These are phyloP conservation scores for Colletotrichum liriopes DNA, from an alignment of 2,329 filamentous ascomycete genomes.

Conservation along the genomic window DNA sequence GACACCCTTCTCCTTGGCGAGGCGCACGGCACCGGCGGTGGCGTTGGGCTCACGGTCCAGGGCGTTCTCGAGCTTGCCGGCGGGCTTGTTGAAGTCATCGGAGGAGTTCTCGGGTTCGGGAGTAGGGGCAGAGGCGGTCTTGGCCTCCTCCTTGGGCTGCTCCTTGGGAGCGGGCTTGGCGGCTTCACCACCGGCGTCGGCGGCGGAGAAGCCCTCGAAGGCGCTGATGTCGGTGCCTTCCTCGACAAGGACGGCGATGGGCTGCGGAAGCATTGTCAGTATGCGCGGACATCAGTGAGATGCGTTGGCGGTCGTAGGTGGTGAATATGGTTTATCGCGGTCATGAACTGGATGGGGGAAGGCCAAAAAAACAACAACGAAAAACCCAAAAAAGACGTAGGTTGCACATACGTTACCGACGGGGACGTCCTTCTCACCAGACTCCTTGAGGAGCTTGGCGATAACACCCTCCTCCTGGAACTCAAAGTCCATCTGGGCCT, in stretches of 20 bases:
- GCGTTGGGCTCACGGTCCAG: slow-evolving; percentile 87
- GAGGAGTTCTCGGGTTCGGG: slow-evolving; percentile 66
- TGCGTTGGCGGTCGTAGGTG: slow-evolving; percentile 16
- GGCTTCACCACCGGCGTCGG: slow-evolving; percentile 90
- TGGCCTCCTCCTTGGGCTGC: slow-evolving; percentile 76
- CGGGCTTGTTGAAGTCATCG: slow-evolving; percentile 72
- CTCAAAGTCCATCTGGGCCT: slow-evolving; percentile 99
- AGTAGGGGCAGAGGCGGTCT: slow-evolving; percentile 70
- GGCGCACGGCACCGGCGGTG: slow-evolving; percentile 80
- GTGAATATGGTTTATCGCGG: slow-evolving; percentile 1
- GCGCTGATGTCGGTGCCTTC: slow-evolving; percentile 89
- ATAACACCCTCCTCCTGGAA: slow-evolving; percentile 98
- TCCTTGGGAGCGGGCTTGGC: slow-evolving; percentile 76
- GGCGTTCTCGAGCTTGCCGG: slow-evolving; percentile 85
- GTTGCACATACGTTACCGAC: slow-evolving; percentile 88
- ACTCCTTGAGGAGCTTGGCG: slow-evolving; percentile 93
- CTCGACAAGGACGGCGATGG: slow-evolving; percentile 95
- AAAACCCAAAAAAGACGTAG: neutral
- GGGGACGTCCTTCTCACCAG: slow-evolving; percentile 92
- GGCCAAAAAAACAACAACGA: slow-evolving; percentile 13
- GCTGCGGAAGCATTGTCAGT: slow-evolving; percentile 67
- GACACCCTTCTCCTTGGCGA: slow-evolving; percentile 89
- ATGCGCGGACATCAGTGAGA: neutral
- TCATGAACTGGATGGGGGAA: slow-evolving; percentile 22
- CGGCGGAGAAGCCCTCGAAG: slow-evolving; percentile 89